These are phyloP conservation scores for Ziziphus jujuba DNA, from an alignment of 306 rosid species.

Conservation along the genomic window DNA sequence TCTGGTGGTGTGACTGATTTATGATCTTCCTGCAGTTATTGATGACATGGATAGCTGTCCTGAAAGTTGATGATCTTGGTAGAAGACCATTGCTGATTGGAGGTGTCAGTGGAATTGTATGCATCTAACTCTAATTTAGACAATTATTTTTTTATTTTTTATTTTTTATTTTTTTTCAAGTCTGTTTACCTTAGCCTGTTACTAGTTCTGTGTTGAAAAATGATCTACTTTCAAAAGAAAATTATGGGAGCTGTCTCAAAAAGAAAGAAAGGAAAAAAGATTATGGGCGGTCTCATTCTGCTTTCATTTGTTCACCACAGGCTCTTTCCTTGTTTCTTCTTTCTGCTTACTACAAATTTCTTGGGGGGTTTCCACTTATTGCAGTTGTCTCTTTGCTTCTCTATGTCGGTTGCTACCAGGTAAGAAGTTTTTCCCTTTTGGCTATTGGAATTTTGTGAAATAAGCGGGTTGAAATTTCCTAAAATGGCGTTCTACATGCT, in stretches of 20 bases:
- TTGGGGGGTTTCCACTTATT: constrained; percentile 74
- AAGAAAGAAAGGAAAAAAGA: background rate
- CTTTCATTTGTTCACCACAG: constrained; percentile 40
- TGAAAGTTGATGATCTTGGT: constrained; percentile 95
- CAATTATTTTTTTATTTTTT: background rate
- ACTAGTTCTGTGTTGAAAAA: background rate
- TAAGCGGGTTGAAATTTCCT: background rate
- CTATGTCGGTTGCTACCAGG: constrained; percentile 98
- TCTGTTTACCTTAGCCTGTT: background rate
- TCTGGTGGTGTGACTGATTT: constrained; percentile 20
- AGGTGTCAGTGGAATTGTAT: constrained; percentile 94
- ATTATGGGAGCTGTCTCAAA: constrained; percentile 14
- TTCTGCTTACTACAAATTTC: constrained; percentile 85
- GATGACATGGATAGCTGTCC: constrained; percentile 86
- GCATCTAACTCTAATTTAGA: constrained; percentile 25
- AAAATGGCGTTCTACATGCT: background rate
- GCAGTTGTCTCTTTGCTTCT: constrained; percentile 94
- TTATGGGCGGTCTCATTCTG: constrained; percentile 19
- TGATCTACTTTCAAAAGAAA: background rate
- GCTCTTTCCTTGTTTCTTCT: constrained; percentile 78
- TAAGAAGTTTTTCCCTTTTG: constrained; percentile 25
- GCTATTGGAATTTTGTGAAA: constrained; percentile 13
- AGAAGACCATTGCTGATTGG: constrained; percentile 83
- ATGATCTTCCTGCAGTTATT: constrained; percentile 53
- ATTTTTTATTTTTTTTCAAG: background rate